These are phyloP conservation scores for Botrytis elliptica DNA, from an alignment of 2,329 filamentous ascomycete genomes.

Conservation along the genomic window DNA sequence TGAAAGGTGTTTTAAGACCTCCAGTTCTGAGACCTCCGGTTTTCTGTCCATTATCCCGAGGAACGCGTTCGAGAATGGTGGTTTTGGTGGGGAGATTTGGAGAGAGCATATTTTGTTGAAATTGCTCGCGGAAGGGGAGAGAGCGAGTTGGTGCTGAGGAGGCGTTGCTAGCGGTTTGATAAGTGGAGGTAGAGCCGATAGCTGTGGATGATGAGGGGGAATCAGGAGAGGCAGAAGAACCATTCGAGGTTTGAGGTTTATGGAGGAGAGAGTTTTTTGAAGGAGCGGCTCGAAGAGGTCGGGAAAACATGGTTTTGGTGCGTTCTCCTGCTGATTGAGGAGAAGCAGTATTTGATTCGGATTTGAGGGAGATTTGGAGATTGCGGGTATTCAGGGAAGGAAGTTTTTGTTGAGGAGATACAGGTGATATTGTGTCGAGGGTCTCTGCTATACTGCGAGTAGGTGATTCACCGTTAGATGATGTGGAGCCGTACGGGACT, in stretches of 20 bases:
- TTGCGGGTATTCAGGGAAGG: slow-evolving; percentile 19
- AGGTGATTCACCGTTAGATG: slow-evolving; percentile 27
- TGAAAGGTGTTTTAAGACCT: slow-evolving; percentile 60
- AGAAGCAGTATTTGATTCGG: slow-evolving; percentile 28
- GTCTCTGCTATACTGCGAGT: slow-evolving; percentile 35
- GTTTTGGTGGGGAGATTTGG: slow-evolving; percentile 52
- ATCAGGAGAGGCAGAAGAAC: not conserved
- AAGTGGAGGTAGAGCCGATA: slow-evolving; percentile 2
- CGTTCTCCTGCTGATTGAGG: slow-evolving; percentile 24
- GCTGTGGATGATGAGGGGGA: slow-evolving; percentile 17
- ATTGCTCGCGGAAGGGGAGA: slow-evolving; percentile 61
- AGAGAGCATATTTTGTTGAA: slow-evolving; percentile 45
- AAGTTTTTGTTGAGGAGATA: slow-evolving; percentile 12
- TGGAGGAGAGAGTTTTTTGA: slow-evolving; percentile 11
- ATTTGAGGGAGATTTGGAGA: slow-evolving; percentile 24
- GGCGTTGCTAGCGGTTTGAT: slow-evolving; percentile 19
- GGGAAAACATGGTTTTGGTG: not conserved
- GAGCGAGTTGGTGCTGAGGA: slow-evolving; percentile 40
- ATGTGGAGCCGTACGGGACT: slow-evolving; percentile 35
- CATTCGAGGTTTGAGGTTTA: slow-evolving; percentile 13
- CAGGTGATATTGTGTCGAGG: slow-evolving; percentile 26
- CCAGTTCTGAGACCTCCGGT: slow-evolving; percentile 52
- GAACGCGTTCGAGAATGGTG: slow-evolving; percentile 59
- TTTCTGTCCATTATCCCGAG: slow-evolving; percentile 47
- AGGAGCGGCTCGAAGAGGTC: slow-evolving; percentile 18